phyloP scores from a whole-genome alignment of 768 basidiomycete genomes.

The Leucosporidium yakuticum region DNA sequence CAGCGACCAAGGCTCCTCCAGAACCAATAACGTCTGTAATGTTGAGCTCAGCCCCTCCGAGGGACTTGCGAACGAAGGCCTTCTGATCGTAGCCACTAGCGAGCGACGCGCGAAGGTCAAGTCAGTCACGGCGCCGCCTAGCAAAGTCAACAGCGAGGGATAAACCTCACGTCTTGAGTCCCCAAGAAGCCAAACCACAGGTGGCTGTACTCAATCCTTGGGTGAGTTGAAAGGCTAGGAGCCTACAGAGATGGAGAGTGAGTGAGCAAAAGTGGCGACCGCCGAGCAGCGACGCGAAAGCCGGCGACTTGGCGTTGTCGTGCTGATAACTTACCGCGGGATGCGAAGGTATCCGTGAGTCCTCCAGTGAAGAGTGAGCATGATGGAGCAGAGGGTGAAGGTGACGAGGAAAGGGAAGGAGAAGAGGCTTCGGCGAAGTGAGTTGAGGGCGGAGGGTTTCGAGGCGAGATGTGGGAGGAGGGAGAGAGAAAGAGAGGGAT shows the following conservation, averaged over 20 bases:
- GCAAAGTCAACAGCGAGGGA: no score
- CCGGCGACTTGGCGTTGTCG: background rate
- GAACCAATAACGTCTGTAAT: slow-evolving; percentile 13
- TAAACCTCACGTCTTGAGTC: background rate
- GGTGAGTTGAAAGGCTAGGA: background rate
- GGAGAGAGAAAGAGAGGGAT: background rate
- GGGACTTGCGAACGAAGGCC: slow-evolving; percentile 1
- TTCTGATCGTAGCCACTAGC: slow-evolving; percentile 8
- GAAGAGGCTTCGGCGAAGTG: background rate
- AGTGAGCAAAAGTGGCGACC: background rate
- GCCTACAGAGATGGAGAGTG: background rate
- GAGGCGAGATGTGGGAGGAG: background rate
- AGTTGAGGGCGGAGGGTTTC: background rate
- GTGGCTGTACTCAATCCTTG: background rate
- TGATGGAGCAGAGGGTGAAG: no score
- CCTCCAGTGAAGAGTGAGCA: no score
- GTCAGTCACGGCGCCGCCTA: no score
- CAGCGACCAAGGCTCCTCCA: slow-evolving; percentile 15
- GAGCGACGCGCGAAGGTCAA: background rate
- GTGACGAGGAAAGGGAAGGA: background rate
- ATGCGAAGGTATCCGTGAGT: no score
- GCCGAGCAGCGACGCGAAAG: background rate
- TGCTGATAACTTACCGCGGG: background rate
- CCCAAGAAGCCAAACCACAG: background rate
- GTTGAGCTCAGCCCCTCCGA: slow-evolving; percentile 14